phyloP scores from a whole-genome alignment of 345 rosid species.

The Eucalyptus decipiens region DNA sequence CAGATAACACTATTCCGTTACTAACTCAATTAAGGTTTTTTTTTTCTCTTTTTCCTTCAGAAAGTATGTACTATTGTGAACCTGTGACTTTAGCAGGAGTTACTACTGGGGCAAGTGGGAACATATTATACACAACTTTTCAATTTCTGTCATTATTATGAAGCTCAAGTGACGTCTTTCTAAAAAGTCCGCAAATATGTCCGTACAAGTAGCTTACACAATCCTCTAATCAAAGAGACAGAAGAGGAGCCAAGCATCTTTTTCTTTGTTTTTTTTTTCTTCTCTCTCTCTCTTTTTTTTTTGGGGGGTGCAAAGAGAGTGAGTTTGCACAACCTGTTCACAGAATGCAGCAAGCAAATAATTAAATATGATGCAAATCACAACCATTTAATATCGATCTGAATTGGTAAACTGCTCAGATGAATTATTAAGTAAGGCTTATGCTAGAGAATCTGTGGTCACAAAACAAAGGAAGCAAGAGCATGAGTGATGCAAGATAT shows the following conservation, averaged over 20 bases:
- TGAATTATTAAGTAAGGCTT: neutral
- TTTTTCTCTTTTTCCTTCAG: neutral
- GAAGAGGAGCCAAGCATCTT: neutral
- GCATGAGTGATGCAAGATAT: neutral
- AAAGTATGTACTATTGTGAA: neutral
- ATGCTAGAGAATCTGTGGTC: neutral
- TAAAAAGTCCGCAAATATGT: neutral
- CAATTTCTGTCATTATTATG: neutral
- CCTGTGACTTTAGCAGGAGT: neutral
- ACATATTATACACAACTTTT: neutral
- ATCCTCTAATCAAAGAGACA: neutral
- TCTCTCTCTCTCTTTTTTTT: fast-evolving
- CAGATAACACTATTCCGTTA: neutral
- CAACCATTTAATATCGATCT: neutral
- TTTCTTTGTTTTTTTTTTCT: neutral
- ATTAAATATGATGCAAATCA: neutral
- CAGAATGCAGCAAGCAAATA: neutral
- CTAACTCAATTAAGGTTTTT: neutral
- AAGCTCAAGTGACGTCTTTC: neutral
- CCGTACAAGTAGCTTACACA: neutral
- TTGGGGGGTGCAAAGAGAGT: neutral
- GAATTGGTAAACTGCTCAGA: neutral
- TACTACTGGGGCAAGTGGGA: neutral
- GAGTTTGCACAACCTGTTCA: neutral
- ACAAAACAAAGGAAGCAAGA: neutral